These are phyloP conservation scores for Phaeoacremonium minimum DNA, from an alignment of 2,329 filamentous ascomycete species.

Conservation along the genomic window DNA sequence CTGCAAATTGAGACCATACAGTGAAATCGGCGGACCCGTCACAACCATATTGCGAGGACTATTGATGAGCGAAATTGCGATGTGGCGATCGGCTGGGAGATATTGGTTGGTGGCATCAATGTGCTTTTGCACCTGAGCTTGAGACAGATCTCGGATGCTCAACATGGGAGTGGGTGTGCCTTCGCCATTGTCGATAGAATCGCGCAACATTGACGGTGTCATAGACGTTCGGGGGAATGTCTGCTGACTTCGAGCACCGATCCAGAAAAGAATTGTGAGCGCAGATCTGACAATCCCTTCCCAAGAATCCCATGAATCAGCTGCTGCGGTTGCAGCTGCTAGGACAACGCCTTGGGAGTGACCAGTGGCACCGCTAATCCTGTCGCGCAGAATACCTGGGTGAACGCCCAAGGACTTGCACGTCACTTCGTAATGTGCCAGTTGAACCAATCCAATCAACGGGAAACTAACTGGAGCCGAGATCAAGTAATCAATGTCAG, in stretches of 20 bases:
- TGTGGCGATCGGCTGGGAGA: slow-evolving; percentile 86
- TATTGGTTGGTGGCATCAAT: slow-evolving; percentile 97
- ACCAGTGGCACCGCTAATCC: slow-evolving; percentile 83
- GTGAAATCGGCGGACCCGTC: slow-evolving; percentile 89
- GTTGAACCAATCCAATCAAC: slow-evolving; percentile 90
- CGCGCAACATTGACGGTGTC: slow-evolving; percentile 83
- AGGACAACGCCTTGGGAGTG: slow-evolving; percentile 97
- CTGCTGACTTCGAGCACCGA: slow-evolving; percentile 93
- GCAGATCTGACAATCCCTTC: slow-evolving; percentile 74
- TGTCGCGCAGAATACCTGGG: slow-evolving; percentile 81
- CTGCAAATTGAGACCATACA: slow-evolving; percentile 93
- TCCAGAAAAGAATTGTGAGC: slow-evolving; percentile 95
- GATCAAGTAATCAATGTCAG: slow-evolving; percentile 90
- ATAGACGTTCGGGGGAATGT: slow-evolving; percentile 94
- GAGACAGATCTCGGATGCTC: slow-evolving; percentile 89
- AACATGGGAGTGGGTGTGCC: slow-evolving; percentile 97
- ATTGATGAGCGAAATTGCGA: slow-evolving; percentile 92
- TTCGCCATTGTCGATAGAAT: slow-evolving; percentile 91
- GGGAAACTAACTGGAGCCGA: slow-evolving; percentile 95
- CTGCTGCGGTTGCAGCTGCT: slow-evolving; percentile 84
- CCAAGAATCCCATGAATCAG: slow-evolving; percentile 91
- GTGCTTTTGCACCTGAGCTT: slow-evolving; percentile 87
- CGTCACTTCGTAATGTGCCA: slow-evolving; percentile 92
- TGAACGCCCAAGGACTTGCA: slow-evolving; percentile 88
- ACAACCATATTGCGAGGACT: slow-evolving; percentile 96